phyloP scores from a whole-genome alignment of 192 early-diverging fungal species.

The Geosiphon pyriformis region DNA sequence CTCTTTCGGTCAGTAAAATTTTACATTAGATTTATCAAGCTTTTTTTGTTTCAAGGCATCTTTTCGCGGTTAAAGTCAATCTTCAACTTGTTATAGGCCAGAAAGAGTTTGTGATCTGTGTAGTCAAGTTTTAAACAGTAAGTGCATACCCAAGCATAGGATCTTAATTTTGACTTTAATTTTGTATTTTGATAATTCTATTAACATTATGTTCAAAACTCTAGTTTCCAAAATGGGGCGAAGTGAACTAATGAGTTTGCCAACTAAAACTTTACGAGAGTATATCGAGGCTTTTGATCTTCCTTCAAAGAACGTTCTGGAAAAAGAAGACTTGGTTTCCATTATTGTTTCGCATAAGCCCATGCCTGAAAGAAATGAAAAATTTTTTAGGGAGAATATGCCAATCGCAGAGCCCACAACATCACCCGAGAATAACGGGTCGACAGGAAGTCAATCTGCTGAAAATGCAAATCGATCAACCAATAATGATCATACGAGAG shows the following conservation, averaged over 20 bases:
- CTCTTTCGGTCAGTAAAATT: constrained; percentile 31
- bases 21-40: too few relatives aligned
- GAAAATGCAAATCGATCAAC: not conserved
- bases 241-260: constrained; percentile 8
- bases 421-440: not conserved
- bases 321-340: constrained; percentile 35
- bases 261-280: constrained; percentile 27
- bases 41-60: too few relatives aligned
- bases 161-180: not conserved
- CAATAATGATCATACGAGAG: constrained; percentile 10
- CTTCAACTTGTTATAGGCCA: too few relatives aligned
- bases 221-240: constrained; percentile 27
- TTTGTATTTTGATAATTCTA: too few relatives aligned
- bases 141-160: not conserved
- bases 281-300: constrained; percentile 34
- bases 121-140: constrained; percentile 8
- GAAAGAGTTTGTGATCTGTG: constrained; percentile 8
- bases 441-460: not conserved
- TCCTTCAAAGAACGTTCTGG: constrained; percentile 26
- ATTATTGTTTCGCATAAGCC: constrained; percentile 23
- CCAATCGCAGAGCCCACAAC: constrained; percentile 11
- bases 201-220: too few relatives aligned
- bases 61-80: too few relatives aligned
- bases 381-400: constrained; percentile 11
- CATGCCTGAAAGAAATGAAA: constrained; percentile 6